A percentile compares a stretch with the other conserved stretches of the same genome.
Conservation (phyloP, 768 basidiomycete species). For the Infundibulicybe gibba region DNA sequence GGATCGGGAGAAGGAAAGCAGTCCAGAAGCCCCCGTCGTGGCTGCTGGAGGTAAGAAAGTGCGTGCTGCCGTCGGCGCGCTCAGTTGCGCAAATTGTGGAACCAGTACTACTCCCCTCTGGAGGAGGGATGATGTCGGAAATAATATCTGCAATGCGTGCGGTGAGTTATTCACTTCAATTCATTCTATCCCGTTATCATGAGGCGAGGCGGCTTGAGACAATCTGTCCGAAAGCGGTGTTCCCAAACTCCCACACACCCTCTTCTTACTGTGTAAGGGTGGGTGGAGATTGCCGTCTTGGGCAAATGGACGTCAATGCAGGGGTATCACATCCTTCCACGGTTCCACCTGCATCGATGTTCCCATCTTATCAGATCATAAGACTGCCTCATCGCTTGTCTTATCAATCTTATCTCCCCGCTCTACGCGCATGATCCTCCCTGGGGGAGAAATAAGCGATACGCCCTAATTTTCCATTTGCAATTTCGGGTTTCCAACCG, state of each 20-base stretch:
- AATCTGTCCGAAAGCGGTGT: background rate
- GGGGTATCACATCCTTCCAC: too few species aligned
- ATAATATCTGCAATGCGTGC: constrained; percentile 94
- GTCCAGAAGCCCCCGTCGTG: constrained; percentile 13
- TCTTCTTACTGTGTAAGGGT: constrained; percentile 4
- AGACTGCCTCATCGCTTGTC: constrained; percentile 4
- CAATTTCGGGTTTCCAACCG: too few species aligned
- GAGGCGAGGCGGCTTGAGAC: background rate
- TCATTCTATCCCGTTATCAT: constrained; percentile 5
- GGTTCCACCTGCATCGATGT: constrained; percentile 2
- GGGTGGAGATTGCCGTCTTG: too few species aligned
- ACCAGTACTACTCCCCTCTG: constrained; percentile 89
- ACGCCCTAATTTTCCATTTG: too few species aligned
- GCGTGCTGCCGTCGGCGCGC: constrained; percentile 56
- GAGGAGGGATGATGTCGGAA: constrained; percentile 87
- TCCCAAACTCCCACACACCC: constrained; percentile 1
- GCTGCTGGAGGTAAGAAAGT: constrained; percentile 25
- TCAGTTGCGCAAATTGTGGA: constrained; percentile 85
- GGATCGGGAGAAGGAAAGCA: constrained; percentile 4
- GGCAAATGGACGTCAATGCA: too few species aligned
- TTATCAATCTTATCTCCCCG: constrained; percentile 7
- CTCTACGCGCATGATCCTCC: too few species aligned
- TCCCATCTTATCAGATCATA: constrained; percentile 34
- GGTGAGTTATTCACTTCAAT: constrained; percentile 55
- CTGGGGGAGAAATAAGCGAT: too few species aligned